Base-by-base conservation (phyloP, 1,284 basidiomycete species). In the Sporisorium reilianum region DNA sequence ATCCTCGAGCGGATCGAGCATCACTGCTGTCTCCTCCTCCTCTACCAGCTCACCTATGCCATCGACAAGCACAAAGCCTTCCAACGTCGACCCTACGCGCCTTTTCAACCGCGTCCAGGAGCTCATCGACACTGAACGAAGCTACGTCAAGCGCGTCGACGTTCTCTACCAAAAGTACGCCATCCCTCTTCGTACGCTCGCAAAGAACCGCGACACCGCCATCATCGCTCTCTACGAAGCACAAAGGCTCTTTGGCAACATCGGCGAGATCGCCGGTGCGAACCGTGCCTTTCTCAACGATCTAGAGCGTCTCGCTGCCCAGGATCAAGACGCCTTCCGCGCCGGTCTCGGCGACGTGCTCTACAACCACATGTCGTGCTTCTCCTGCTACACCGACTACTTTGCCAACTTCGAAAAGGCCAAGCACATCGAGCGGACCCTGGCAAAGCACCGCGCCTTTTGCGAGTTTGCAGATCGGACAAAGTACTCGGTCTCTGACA, bases 351-450 rank as follows among this genome's bases (percentile, higher is more conserved):
- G 95, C 5, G 94, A 96, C 80, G 90, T 97, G 38, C 90, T 91
- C 44, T 85, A 95, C 66, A 89, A 89, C 18, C 74, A 83, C 77
- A 83, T 84, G 75, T 70, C 73, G 26, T 80, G 75, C 60, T 95
- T 97, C 78, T 93, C 95, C 75, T 91, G 92, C 76, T 97, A 97
- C 85, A 91, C 90, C 75, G 90, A 92, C 69, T 97, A 95, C 85
- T 94, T 96, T 77, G 89, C 90, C 77, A 95, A 95, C 83, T 90
- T 95, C 64, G 95, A 97, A 86, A 94, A 97, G 81, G 94, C 94
- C 0, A 95, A 97, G 84, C 86, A 88, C 51, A 93, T 95, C 51
- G 94, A 96, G 80, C 91, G 93, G 83, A 89, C 90, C 40, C 91
- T 96, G 85, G 87, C 91, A 80, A 89, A 89, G 70, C 92, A 91